Percentiles rank a stretch among this genome's conserved stretches.
These are phyloP conservation scores for Xylaria cubensis DNA, from an alignment of 495 filamentous ascomycete genomes.

Conservation along the genomic window DNA sequence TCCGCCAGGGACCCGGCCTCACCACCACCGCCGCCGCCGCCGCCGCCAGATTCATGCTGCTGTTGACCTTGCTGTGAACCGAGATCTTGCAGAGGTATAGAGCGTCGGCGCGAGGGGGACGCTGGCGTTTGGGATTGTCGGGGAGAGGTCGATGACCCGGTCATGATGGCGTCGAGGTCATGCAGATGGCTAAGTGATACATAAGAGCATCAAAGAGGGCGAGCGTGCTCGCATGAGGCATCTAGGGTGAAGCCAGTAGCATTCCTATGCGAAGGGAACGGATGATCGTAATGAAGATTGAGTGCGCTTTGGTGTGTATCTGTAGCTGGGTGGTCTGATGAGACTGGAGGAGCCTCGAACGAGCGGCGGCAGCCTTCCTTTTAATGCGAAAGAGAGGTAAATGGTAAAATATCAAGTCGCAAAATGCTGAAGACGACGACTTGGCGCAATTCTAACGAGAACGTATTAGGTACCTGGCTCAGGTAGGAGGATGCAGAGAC, in stretches of 20 bases:
- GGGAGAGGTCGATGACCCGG: constrained; percentile 39
- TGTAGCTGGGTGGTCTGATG: background rate
- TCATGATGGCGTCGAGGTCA: constrained; percentile 39
- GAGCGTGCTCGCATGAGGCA: constrained; percentile 8
- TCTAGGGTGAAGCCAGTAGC: constrained; percentile 5
- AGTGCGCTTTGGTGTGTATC: background rate
- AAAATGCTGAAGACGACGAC: background rate
- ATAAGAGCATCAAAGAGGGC: background rate
- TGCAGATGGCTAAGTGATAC: constrained; percentile 30
- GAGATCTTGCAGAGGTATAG: constrained; percentile 86
- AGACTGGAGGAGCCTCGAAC: background rate
- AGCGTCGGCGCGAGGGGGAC: constrained; percentile 61
- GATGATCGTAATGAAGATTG: constrained; percentile 2
- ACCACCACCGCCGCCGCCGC: constrained; percentile 24
- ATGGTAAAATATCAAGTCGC: background rate
- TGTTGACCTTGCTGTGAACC: constrained; percentile 63
- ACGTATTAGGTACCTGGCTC: background rate
- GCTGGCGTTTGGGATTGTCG: constrained; percentile 37
- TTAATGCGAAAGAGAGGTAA: constrained; percentile 6
- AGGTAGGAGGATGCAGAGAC: background rate
- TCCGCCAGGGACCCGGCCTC: constrained; percentile 37
- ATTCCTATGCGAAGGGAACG: constrained; percentile 27
- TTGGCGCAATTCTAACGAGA: constrained; percentile 7
- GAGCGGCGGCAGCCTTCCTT: constrained; percentile 15
- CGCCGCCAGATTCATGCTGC: constrained; percentile 37